Conservation (phyloP, 768 basidiomycete species). For the Tylopilus balloui region DNA sequence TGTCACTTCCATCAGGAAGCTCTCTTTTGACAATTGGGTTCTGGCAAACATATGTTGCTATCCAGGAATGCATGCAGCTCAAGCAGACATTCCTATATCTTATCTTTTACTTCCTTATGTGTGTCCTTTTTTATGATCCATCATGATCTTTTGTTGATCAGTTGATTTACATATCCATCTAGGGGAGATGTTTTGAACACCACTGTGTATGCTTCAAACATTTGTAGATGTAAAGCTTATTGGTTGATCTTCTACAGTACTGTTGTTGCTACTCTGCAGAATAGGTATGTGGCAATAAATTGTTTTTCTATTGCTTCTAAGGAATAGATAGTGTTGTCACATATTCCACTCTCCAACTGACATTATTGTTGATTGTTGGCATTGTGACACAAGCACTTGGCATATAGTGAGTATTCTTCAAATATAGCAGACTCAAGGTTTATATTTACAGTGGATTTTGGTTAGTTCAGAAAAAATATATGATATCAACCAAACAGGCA, state of each 20-base stretch:
- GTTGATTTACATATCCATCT: not conserved
- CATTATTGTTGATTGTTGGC: constrained; percentile 61
- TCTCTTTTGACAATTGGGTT: constrained; percentile 61
- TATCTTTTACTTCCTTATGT: constrained; percentile 75
- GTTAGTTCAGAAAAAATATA: constrained; percentile 62
- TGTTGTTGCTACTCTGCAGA: constrained; percentile 68
- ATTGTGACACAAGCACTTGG: constrained; percentile 61
- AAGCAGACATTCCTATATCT: constrained; percentile 75
- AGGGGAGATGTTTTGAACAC: constrained; percentile 78
- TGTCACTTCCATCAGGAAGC: constrained; percentile 52
- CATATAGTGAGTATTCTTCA: constrained; percentile 49
- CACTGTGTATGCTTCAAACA: constrained; percentile 47
- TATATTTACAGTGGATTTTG: constrained; percentile 48
- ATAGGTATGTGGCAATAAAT: constrained; percentile 42
- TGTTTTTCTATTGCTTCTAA: constrained; percentile 1
- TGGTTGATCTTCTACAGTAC: constrained; percentile 39
- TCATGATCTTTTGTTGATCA: not conserved
- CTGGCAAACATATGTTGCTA: constrained; percentile 58
- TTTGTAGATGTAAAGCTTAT: not conserved
- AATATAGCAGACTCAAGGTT: not conserved
- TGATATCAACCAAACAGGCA: constrained; percentile 58
- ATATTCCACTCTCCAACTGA: constrained; percentile 70
- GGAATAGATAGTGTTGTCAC: constrained; percentile 50
- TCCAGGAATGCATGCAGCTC: constrained; percentile 59
- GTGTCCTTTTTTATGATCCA: constrained; percentile 17